These are phyloP conservation scores for Fraxinus velutina DNA, from an alignment of 305 asterid genomes.

Conservation along the genomic window DNA sequence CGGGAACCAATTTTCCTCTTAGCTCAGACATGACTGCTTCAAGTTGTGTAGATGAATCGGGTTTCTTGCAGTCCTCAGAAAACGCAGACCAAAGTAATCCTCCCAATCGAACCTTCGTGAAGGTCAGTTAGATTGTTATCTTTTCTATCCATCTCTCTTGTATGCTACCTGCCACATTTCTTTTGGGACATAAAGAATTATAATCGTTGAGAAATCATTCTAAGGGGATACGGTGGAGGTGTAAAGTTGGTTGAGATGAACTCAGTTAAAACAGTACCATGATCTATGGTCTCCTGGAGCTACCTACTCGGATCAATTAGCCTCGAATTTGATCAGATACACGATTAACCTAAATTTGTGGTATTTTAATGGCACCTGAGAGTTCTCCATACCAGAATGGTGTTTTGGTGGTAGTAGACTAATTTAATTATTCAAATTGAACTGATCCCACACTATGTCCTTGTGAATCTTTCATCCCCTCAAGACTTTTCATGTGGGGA, in stretches of 20 bases:
- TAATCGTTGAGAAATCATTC: not conserved
- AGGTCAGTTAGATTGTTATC: conserved; percentile 46
- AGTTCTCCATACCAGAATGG: not conserved
- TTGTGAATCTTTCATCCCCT: not conserved
- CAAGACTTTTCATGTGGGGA: not conserved
- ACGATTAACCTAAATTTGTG: not conserved
- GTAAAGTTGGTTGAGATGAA: not conserved
- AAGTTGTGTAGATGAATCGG: conserved; percentile 86
- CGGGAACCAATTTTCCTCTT: conserved; percentile 54
- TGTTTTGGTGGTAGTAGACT: not conserved
- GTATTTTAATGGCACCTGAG: not conserved
- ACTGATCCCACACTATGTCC: not conserved
- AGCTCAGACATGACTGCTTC: conserved; percentile 70
- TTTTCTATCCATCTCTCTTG: not conserved
- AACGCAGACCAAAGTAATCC: conserved; percentile 68
- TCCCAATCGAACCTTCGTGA: conserved; percentile 66
- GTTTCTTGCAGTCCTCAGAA: conserved; percentile 77
- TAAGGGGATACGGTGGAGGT: not conserved
- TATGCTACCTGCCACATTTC: not conserved
- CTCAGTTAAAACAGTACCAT: not conserved
- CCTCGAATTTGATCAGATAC: not conserved
- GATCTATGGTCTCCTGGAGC: not conserved
- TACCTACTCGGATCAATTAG: not conserved
- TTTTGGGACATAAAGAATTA: not conserved
- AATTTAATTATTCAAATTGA: not conserved